Base-by-base conservation (phyloP, 805 yeast genomes). In the Wickerhamiella slavikovae region DNA sequence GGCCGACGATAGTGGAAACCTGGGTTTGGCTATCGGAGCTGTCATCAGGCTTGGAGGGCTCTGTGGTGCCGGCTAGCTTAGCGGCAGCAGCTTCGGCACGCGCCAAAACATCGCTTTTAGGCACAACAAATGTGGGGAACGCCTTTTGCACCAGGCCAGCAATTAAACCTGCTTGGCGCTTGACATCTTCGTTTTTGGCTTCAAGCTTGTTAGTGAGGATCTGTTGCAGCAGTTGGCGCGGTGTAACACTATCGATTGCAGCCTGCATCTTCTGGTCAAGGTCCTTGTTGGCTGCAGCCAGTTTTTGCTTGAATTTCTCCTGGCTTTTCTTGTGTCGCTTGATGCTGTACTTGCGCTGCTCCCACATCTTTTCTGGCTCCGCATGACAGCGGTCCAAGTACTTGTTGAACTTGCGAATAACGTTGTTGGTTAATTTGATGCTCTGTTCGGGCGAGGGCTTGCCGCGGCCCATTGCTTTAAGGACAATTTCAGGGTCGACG, bases 401-500 rank as follows among this genome's bases (percentile, higher is more conserved):
- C 35, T 62, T 57, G 53, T 80, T 80, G 89, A 83, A 85, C 37
- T 65, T 62, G 17, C 62, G 55, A 28, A 78, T 68, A 50, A 82
- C 93, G 15, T 58, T 58, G 43, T 66, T 68, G 48, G 80, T 93
- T 25, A 72, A 60, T 39, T 66, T 66, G 31, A 75, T 56, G 7
- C 93, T 66, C 44, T 70, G 61, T 38, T 62, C 64, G 26, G 75
- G 50, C 33, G 76, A 61, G 30, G 96, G 96, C 53, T 83, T 85
- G 35, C 62, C 58, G 29, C 77, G 68, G 37, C 96, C 96, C 51
- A 83, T 54, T 2, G 94, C 94, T 35, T 61, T 62, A 32, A 85
- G 57, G 7, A 82, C 96, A 43, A 73, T 71, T 36, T 73, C 83
- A 8, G 96, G 95, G 29, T 64, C 67, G 23, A 83, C 93, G 36